Percentiles rank a stretch among this genome's conserved stretches.
phyloP scores from a whole-genome alignment of 768 basidiomycete species.

The Sistotremastrum suecicum region DNA sequence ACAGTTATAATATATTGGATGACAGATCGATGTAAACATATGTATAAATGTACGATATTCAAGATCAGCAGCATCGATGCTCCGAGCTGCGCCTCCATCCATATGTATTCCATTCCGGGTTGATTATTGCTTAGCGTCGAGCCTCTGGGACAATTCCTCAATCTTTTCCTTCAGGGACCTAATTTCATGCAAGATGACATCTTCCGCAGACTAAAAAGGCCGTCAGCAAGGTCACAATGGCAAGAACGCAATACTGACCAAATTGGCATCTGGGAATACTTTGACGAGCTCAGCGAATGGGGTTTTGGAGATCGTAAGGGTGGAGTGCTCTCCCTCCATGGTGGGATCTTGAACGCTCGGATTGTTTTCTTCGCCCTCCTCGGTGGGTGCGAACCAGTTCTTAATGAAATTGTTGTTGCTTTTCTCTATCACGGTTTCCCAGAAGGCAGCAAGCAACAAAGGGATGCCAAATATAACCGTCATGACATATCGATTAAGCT shows the following conservation, averaged over 20 bases:
- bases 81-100: too few species aligned
- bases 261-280: conserved; percentile 56
- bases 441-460: conserved; percentile 56
- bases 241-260: conserved; percentile 30
- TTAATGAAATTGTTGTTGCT: conserved; percentile 47
- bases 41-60: background rate
- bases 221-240: background rate
- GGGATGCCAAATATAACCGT: conserved; percentile 68
- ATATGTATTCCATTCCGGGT: too few species aligned
- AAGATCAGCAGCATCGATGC: too few species aligned
- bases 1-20: background rate
- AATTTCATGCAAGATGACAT: conserved; percentile 51
- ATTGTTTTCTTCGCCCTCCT: conserved; percentile 44
- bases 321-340: conserved; percentile 39
- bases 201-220: conserved; percentile 48
- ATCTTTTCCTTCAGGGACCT: conserved; percentile 33
- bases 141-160: conserved; percentile 20
- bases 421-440: conserved; percentile 44
- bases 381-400: conserved; percentile 43
- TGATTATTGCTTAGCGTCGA: conserved; percentile 11
- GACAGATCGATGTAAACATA: background rate
- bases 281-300: conserved; percentile 57
- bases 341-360: conserved; percentile 44
- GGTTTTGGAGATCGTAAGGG: conserved; percentile 52
- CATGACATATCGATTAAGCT: conserved; percentile 78